Evolutionary conservation across 1,139 yeast genomes (phyloP).

Genomic region (Groenewaldozyma auringiensis): DNA sequence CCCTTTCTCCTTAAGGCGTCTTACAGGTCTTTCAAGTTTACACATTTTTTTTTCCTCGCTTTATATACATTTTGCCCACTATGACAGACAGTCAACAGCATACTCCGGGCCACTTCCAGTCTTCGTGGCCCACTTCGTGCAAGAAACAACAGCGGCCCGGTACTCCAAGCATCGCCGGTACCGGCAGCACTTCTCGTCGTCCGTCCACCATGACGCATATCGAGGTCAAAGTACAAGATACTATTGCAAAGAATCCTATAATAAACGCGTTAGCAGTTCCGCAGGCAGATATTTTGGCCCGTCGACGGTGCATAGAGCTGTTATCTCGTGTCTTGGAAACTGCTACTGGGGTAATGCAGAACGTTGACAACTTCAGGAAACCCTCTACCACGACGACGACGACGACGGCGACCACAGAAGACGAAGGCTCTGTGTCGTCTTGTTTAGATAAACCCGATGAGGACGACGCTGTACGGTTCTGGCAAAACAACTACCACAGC

Average conservation of each 20-base stretch:
- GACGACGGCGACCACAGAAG: constrained; percentile 3
- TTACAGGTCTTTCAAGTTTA: too few relatives aligned
- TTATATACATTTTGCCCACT: too few relatives aligned
- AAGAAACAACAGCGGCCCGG: too few relatives aligned
- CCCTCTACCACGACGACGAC: constrained; percentile 4
- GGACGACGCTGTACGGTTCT: constrained; percentile 20
- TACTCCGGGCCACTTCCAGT: too few relatives aligned
- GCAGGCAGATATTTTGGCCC: constrained; percentile 28
- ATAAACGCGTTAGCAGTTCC: constrained; percentile 28
- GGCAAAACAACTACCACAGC: constrained; percentile 21
- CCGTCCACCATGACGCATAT: constrained; percentile 23
- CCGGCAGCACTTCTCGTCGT: too few relatives aligned
- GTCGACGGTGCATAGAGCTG: constrained; percentile 25
- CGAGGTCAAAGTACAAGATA: constrained; percentile 29
- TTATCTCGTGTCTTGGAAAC: constrained; percentile 23
- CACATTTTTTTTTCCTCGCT: too few relatives aligned
- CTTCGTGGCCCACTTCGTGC: too few relatives aligned
- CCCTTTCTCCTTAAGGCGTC: too few relatives aligned
- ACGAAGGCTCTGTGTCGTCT: neutral
- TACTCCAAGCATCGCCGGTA: too few relatives aligned
- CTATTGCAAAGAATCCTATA: constrained; percentile 25
- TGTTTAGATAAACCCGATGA: too few relatives aligned
- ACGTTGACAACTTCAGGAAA: neutral
- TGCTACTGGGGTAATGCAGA: constrained; percentile 25
- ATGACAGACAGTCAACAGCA: too few relatives aligned